Base-by-base conservation (phyloP, 1,284 basidiomycete species). In the Cystobasidiaceae sp. region DNA sequence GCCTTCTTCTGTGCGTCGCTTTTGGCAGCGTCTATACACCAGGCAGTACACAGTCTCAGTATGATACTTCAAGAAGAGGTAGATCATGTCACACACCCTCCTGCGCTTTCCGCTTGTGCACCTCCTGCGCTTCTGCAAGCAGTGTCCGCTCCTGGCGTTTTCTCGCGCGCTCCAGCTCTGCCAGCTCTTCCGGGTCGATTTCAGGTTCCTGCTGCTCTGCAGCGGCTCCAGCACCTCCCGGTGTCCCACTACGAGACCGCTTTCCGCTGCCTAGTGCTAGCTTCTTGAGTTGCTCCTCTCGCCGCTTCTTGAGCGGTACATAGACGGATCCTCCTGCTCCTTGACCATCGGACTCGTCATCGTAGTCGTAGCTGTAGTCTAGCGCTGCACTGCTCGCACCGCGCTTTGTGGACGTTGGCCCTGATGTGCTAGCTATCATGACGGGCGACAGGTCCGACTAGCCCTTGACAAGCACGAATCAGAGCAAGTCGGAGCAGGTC, bases 81-180 rank as follows among this genome's bases (percentile, higher is more conserved):
- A n/a, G n/a, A n/a, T n/a, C n/a, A n/a, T 21, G 9, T 23, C 17
- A 78, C 81, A 32, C 66, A 91, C 91, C 89, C 80, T 93, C 88
- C 54, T 81, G 81, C 11, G 87, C 89, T 77, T 86, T 90, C 74
- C 81, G 81, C 33, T 82, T 82, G 75, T 93, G 90, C 25, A 97
- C 92, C 75, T 96, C 91, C 77, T 94, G 91, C 0, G 93, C 93
- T 74, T 93, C 90, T 73, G 92, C 79, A 57, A 97, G 78, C 58
- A 97, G 78, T 0, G 92, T 94, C 70, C 90, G 80, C 76, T 92
- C 88, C 32, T 66, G 64, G 75, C 85, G 87, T 74, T 93, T 89
- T 67, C 82, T 83, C 28, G 81, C 79, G 41, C 80, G 76, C 74
- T 93, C 88, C 73, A 89, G 87, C 73, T 91, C 87, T 52, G 83